Conservation (phyloP, 306 rosid genomes). For the Rosa multiflora region DNA sequence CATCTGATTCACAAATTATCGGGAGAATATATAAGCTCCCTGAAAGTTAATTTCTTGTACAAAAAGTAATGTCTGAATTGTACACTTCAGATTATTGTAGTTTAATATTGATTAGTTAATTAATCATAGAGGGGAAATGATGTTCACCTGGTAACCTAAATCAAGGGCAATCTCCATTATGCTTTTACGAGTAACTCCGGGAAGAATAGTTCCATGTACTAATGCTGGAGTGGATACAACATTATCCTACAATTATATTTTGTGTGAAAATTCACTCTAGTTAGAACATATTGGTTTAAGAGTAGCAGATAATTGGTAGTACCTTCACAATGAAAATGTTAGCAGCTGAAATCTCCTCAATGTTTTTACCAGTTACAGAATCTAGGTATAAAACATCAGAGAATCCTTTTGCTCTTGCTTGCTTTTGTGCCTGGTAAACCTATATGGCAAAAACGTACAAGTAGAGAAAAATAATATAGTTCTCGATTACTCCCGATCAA, state of each 20-base stretch:
- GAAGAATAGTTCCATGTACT: slow-evolving; percentile 46
- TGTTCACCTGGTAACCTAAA: slow-evolving; percentile 46
- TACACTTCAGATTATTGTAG: no score
- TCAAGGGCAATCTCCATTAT: slow-evolving; percentile 45
- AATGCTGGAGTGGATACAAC: slow-evolving; percentile 41
- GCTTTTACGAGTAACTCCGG: slow-evolving; percentile 56
- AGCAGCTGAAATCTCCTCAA: slow-evolving; percentile 46
- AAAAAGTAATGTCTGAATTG: not conserved
- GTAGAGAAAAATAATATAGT: no score
- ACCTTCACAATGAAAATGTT: slow-evolving; percentile 58
- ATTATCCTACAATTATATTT: slow-evolving; percentile 24
- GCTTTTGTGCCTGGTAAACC: slow-evolving; percentile 33
- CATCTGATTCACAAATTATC: slow-evolving; percentile 25
- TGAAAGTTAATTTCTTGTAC: not conserved
- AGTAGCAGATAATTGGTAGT: slow-evolving; percentile 12
- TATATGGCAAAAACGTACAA: not conserved
- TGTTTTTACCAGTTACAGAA: slow-evolving; percentile 41
- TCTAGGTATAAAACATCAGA: slow-evolving; percentile 58
- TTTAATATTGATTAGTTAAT: no score
- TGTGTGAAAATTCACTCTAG: not conserved
- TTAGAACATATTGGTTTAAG: no score
- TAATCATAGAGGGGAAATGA: no score
- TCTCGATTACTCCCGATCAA: no score
- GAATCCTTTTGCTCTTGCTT: slow-evolving; percentile 49
- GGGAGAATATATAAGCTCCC: not conserved